These are phyloP conservation scores for Geopyxis carbonaria DNA, from an alignment of 495 filamentous ascomycete genomes.

Conservation along the genomic window DNA sequence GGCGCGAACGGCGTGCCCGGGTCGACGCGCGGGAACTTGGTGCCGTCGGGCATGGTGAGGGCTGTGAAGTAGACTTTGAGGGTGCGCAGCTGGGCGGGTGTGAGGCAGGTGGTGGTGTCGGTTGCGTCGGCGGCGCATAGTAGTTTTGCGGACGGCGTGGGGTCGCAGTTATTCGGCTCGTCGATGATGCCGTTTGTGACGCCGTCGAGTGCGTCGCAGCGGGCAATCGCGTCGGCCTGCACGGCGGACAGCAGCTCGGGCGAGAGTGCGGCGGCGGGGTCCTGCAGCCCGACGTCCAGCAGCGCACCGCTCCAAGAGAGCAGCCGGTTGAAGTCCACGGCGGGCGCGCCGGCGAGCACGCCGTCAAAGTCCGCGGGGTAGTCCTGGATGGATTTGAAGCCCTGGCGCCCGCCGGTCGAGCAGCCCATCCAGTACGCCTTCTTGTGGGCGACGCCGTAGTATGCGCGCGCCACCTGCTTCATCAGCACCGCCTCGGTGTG, in stretches of 20 bases:
- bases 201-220: slow-evolving; percentile 51
- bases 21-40: too few species aligned
- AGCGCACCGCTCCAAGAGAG: neutral
- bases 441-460: slow-evolving; percentile 29
- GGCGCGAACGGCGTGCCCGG: too few species aligned
- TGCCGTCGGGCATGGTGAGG: too few species aligned
- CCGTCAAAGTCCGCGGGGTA: slow-evolving; percentile 49
- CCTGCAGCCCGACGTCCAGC: neutral
- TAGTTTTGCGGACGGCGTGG: slow-evolving; percentile 35
- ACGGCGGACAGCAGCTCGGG: slow-evolving; percentile 35
- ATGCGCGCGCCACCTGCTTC: slow-evolving; percentile 27
- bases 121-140: slow-evolving; percentile 31
- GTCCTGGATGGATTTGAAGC: slow-evolving; percentile 35
- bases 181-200: slow-evolving; percentile 48
- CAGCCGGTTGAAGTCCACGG: slow-evolving; percentile 19
- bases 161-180: slow-evolving; percentile 40
- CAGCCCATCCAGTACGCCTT: slow-evolving; percentile 43
- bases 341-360: slow-evolving; percentile 43
- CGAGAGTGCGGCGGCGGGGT: slow-evolving; percentile 25
- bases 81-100: slow-evolving; percentile 36
- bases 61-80: too few species aligned
- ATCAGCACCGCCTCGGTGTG: slow-evolving; percentile 11
- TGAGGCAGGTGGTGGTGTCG: slow-evolving; percentile 35
- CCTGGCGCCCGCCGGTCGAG: slow-evolving; percentile 43
- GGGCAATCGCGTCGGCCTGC: slow-evolving; percentile 40